phyloP scores from a whole-genome alignment of 2,329 filamentous ascomycete species.

The Basipetospora chlamydospora region DNA sequence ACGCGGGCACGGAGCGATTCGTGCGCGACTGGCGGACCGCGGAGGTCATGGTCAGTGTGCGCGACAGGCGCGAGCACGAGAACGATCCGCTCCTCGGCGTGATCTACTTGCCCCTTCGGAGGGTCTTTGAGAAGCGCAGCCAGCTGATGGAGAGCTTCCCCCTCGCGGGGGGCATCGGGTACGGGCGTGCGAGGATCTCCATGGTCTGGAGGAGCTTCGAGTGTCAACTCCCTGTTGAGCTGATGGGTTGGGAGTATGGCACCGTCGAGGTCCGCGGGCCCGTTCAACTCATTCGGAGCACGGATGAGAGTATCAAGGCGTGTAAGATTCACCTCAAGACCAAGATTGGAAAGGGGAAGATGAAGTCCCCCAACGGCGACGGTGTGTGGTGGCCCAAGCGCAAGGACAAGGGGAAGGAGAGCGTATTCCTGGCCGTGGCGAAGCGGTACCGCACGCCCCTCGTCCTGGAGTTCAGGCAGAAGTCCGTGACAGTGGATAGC shows the following conservation, averaged over 20 bases:
- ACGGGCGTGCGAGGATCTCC: conserved; percentile 77
- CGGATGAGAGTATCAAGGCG: conserved; percentile 48
- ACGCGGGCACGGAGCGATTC: conserved; percentile 87
- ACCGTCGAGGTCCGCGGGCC: conserved; percentile 79
- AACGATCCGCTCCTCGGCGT: conserved; percentile 92
- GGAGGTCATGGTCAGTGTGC: conserved; percentile 75
- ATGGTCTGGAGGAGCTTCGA: conserved; percentile 83
- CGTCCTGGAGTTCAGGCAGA: conserved; percentile 69
- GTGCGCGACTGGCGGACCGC: conserved; percentile 83
- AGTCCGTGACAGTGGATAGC: conserved; percentile 12
- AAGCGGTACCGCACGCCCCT: conserved; percentile 82
- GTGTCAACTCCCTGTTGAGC: conserved; percentile 65
- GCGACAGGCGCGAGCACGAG: conserved; percentile 77
- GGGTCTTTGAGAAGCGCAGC: conserved; percentile 75
- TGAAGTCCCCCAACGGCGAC: neutral
- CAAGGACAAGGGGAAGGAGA: conserved; percentile 13
- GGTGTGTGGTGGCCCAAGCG: conserved; percentile 8
- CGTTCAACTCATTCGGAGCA: conserved; percentile 43
- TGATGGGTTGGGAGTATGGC: conserved; percentile 89
- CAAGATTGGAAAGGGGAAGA: conserved; percentile 60
- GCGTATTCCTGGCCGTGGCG: conserved; percentile 71
- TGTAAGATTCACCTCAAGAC: conserved; percentile 70
- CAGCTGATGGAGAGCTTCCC: conserved; percentile 89
- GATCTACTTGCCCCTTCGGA: conserved; percentile 73
- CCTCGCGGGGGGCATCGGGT: conserved; percentile 87